Conservation (phyloP, 352 stramenopile species). For the Phytophthora sojae region DNA sequence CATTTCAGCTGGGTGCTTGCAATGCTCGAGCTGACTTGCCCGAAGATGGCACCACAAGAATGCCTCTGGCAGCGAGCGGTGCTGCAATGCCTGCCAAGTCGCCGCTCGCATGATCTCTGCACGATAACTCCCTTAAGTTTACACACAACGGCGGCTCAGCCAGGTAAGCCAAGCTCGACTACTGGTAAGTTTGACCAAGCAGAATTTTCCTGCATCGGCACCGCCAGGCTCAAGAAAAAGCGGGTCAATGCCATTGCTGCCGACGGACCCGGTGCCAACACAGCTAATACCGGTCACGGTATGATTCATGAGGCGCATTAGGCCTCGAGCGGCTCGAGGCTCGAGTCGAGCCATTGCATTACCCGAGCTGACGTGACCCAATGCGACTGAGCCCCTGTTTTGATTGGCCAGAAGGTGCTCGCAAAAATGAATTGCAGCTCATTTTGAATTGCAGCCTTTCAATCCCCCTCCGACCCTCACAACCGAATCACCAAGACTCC, state of each 20-base stretch:
- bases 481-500: conserved; percentile 15
- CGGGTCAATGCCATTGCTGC: no score
- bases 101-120: conserved; percentile 4
- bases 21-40: neutral
- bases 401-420: conserved; percentile 22
- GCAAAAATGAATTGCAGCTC: conserved; percentile 23
- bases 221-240: no score
- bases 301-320: no score
- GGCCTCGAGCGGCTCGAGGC: neutral
- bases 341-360: neutral
- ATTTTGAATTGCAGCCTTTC: conserved; percentile 17
- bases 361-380: neutral
- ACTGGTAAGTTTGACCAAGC: neutral
- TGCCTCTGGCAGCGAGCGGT: no score
- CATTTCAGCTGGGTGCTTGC: neutral
- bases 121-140: neutral
- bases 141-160: neutral
- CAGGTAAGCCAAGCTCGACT: neutral
- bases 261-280: no score
- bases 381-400: conserved; percentile 7
- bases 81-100: neutral
- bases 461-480: conserved; percentile 10
- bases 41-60: neutral
- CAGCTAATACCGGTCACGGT: no score
- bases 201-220: neutral